Conservation (phyloP, 441 rosid genomes). For the Omphalea diandra region DNA sequence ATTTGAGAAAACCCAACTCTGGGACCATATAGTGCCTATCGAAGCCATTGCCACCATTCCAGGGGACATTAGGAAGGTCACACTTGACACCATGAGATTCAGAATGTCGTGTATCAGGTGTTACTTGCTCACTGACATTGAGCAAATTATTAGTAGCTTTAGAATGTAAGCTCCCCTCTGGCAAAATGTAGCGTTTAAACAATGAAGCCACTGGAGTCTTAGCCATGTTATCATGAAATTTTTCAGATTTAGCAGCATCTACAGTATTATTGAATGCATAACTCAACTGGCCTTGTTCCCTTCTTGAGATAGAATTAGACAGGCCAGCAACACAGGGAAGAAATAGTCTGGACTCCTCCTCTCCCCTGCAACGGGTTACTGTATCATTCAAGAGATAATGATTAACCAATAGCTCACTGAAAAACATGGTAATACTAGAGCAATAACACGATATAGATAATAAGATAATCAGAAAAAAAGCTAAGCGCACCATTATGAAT, state of each 20-base stretch:
- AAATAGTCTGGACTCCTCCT: conserved; percentile 28
- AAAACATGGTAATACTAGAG: conserved; percentile 15
- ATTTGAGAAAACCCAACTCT: conserved; percentile 29
- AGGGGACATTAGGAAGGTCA: conserved; percentile 19
- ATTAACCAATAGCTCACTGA: conserved; percentile 18
- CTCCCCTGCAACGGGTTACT: conserved; percentile 28
- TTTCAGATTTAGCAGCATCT: conserved; percentile 23
- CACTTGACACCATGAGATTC: conserved; percentile 32
- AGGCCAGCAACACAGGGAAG: conserved; percentile 25
- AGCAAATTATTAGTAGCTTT: conserved; percentile 18
- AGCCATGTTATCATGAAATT: conserved; percentile 16
- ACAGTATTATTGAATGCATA: conserved; percentile 3
- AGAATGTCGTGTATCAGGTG: conserved; percentile 22
- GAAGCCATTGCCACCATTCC: conserved; percentile 22
- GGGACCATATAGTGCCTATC: conserved; percentile 27
- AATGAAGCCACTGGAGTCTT: conserved; percentile 22
- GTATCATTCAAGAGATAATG: conserved; percentile 33
- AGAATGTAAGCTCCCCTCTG: conserved; percentile 24
- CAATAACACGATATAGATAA: conserved; percentile 9
- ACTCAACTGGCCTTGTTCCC: conserved; percentile 31
- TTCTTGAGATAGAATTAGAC: conserved; percentile 22
- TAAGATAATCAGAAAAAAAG: conserved; percentile 13
- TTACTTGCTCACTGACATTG: conserved; percentile 19
- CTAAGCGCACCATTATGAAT: conserved; percentile 35
- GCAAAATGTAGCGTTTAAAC: conserved; percentile 11